Evolutionary conservation across 441 rosid species (phyloP), one percentile per base, ranked within the genome.

Genomic region (Brassica balearica): DNA sequence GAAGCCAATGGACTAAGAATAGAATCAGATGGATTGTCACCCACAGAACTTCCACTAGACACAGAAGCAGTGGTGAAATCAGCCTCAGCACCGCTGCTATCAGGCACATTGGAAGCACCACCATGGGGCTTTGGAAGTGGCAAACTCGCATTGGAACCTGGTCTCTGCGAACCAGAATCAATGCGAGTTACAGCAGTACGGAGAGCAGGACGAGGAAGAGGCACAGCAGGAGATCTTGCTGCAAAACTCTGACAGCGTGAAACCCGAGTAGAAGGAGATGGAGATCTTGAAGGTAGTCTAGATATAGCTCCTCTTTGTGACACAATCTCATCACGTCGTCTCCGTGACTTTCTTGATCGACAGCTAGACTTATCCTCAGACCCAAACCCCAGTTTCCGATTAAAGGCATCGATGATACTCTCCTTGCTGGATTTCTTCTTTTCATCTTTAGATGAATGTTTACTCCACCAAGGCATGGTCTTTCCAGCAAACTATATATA

Each of bases 401-500:
- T 86, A 81, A 87, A 77, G 6, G 86, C 78, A 81, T 84, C 89
- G 58, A 90, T 73, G 48, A 87, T 81, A 81, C 95, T 87, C 77
- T 86, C 92, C 71, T 90, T 90, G 75, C 80, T 81, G 29, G 80
- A 58, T 82, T 90, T 90, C 89, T 84, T 89, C 82, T 90, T 90
- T 22, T 84, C 85, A 77, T 87, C 88, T 82, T 89, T 89, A 4
- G 88, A 84, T 19, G 89, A 87, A 71, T 85, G 71, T 81, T 85
- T 90, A 43, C 85, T 89, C 89, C 91, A 90, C 95, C 91, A 86
- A 46, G 89, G 92, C 95, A 90, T 90, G 82, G 62, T 82, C 76
- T 74, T 81, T 51, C 51, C 75, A 51, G 58, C 58, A 51, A 51
- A 17, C 60, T 51, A 51, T 7, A 83, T 51, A 83, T 65, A 83